A percentile compares a stretch with the other conserved stretches of the same genome.
phyloP scores from a whole-genome alignment of 2,329 filamentous ascomycete species.

The Fusarium haematococcum region DNA sequence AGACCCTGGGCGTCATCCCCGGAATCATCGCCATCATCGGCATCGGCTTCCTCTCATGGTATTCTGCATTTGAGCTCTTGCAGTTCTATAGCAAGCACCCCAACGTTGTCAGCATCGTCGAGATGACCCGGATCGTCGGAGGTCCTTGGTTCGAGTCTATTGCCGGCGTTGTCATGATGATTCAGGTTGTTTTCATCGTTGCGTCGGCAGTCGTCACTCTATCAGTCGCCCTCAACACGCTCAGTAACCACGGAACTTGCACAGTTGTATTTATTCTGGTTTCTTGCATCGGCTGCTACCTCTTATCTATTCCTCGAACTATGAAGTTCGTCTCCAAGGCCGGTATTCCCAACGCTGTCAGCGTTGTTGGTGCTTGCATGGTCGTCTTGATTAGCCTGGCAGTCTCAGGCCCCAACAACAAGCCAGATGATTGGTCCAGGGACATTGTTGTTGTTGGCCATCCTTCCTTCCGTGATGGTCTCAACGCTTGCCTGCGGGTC shows the following conservation, averaged over 20 bases:
- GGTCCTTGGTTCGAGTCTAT: constrained; percentile 30
- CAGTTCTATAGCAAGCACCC: constrained; percentile 76
- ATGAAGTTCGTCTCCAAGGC: constrained; percentile 42
- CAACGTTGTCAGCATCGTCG: constrained; percentile 76
- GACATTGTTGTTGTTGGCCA: constrained; percentile 36
- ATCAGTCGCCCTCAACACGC: constrained; percentile 36
- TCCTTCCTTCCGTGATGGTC: constrained; percentile 38
- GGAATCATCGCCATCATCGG: constrained; percentile 76
- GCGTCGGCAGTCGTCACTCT: constrained; percentile 36
- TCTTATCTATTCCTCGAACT: constrained; percentile 35
- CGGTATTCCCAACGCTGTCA: constrained; percentile 38
- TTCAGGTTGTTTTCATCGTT: constrained; percentile 39
- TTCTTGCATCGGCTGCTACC: constrained; percentile 26
- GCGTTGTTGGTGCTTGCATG: constrained; percentile 33
- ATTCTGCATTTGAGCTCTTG: constrained; percentile 60
- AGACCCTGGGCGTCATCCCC: constrained; percentile 73
- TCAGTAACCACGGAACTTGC: constrained; percentile 36
- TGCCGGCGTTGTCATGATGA: constrained; percentile 38
- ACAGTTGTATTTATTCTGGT: constrained; percentile 38
- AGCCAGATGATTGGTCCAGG: constrained; percentile 29
- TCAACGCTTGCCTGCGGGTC: constrained; percentile 40
- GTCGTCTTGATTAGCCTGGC: constrained; percentile 38
- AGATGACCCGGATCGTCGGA: constrained; percentile 69
- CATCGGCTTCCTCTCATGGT: constrained; percentile 73
- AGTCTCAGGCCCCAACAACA: constrained; percentile 29